A percentile compares a stretch with the other conserved stretches of the same genome.
Evolutionary conservation across 179 eudicot species (phyloP).

Genomic region (Heliamphora pulchella): DNA sequence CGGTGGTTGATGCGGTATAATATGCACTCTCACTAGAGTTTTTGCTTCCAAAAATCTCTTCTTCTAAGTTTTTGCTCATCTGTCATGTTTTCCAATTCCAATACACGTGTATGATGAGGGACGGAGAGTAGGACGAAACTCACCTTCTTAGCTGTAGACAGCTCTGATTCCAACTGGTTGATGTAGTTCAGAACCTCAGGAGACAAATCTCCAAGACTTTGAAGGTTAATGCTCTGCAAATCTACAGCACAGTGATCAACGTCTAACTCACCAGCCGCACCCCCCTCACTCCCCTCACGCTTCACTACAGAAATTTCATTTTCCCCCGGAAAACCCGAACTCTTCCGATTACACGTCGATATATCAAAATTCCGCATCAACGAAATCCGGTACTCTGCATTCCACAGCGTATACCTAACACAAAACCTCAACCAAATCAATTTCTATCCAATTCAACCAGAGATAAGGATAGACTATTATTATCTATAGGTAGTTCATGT

Average conservation of each 20-base stretch:
- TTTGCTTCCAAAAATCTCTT: neutral
- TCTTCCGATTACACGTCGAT: constrained; percentile 28
- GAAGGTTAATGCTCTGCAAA: constrained; percentile 27
- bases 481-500: neutral
- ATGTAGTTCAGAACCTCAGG: constrained; percentile 55
- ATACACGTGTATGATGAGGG: neutral
- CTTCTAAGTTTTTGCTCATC: neutral
- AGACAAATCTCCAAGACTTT: constrained; percentile 41
- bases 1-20: no score
- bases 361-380: constrained; percentile 72
- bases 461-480: neutral
- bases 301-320: constrained; percentile 29
- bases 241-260: constrained; percentile 24
- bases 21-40: no score
- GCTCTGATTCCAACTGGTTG: constrained; percentile 56
- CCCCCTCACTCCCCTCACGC: constrained; percentile 27
- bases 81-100: constrained; percentile 4
- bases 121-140: constrained; percentile 10
- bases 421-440: constrained; percentile 11
- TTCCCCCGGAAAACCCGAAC: constrained; percentile 20
- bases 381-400: constrained; percentile 78
- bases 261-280: constrained; percentile 22
- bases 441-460: neutral
- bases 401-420: constrained; percentile 82
- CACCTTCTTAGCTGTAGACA: constrained; percentile 51